These are phyloP conservation scores for Puccinia brachypodii DNA, from an alignment of 1,284 basidiomycete genomes.

Conservation along the genomic window DNA sequence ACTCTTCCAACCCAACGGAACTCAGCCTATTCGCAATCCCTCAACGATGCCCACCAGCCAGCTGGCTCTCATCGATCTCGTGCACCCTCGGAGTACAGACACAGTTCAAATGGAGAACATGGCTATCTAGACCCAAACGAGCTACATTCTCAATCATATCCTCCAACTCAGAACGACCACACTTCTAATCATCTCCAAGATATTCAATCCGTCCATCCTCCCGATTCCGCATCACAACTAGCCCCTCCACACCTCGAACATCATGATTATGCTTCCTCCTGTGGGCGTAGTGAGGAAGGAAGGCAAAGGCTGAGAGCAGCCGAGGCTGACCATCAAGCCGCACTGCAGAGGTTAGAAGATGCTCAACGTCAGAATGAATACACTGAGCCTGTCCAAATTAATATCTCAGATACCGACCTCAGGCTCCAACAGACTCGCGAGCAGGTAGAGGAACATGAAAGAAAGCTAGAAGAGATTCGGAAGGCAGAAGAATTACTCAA, in stretches of 20 bases:
- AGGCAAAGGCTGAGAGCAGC: not conserved
- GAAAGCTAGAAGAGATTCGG: conserved; percentile 5
- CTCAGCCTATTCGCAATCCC: conserved; percentile 1
- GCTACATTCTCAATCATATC: not conserved
- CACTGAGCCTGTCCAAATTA: not conserved
- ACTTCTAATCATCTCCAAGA: conserved; percentile 1
- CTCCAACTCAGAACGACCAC: not conserved
- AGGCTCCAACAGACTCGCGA: not conserved
- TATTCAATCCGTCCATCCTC: not conserved
- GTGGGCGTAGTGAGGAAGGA: not conserved
- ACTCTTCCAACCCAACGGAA: too few relatives aligned
- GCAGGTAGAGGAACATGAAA: conserved; percentile 9
- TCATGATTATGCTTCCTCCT: not conserved
- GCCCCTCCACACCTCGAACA: not conserved
- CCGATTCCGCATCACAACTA: not conserved
- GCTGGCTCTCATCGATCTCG: not conserved
- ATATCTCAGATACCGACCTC: conserved; percentile 15
- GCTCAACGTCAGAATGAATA: not conserved
- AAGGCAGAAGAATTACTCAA: conserved; percentile 23
- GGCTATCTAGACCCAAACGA: not conserved
- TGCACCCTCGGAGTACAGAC: not conserved
- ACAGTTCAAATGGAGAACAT: not conserved
- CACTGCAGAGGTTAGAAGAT: not conserved
- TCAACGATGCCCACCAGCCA: conserved; percentile 2
- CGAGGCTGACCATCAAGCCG: conserved; percentile 1